Percentiles rank a stretch among this genome's conserved stretches.
phyloP scores from a whole-genome alignment of 2,329 filamentous ascomycete genomes.

The Diaporthe amygdali region DNA sequence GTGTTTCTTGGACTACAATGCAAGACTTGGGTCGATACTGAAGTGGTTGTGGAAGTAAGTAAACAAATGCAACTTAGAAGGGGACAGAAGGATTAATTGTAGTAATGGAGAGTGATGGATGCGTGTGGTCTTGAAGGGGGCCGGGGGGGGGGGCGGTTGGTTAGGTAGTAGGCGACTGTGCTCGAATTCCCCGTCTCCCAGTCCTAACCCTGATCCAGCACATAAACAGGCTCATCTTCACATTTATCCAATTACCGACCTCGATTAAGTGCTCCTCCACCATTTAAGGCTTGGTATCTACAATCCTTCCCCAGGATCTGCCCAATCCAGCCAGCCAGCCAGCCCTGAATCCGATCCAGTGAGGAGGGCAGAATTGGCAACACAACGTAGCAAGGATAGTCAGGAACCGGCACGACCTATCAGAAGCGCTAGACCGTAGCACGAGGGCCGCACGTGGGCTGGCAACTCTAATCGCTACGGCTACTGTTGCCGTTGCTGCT shows the following conservation, averaged over 20 bases:
- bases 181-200: too few species aligned
- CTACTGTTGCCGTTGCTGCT: not conserved
- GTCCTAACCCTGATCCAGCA: not conserved
- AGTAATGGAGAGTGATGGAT: not conserved
- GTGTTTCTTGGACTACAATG: not conserved
- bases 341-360: not conserved
- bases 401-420: not conserved
- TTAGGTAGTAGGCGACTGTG: too few species aligned
- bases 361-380: not conserved
- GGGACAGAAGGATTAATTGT: not conserved
- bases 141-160: not conserved
- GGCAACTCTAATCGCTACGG: not conserved
- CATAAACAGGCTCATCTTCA: not conserved
- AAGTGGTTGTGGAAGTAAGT: too few species aligned
- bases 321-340: too few species aligned
- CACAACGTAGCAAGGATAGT: conserved; percentile 1
- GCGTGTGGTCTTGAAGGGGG: too few species aligned
- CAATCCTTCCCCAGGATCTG: not conserved
- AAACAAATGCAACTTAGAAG: not conserved
- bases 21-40: not conserved
- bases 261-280: not conserved
- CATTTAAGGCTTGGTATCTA: not conserved
- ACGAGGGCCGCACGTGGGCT: not conserved
- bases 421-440: conserved; percentile 1
- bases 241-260: not conserved